A percentile compares a stretch with the other conserved stretches of the same genome.
Evolutionary conservation across 2,329 filamentous ascomycete species (phyloP).

Genomic region (Metarhizium album): DNA sequence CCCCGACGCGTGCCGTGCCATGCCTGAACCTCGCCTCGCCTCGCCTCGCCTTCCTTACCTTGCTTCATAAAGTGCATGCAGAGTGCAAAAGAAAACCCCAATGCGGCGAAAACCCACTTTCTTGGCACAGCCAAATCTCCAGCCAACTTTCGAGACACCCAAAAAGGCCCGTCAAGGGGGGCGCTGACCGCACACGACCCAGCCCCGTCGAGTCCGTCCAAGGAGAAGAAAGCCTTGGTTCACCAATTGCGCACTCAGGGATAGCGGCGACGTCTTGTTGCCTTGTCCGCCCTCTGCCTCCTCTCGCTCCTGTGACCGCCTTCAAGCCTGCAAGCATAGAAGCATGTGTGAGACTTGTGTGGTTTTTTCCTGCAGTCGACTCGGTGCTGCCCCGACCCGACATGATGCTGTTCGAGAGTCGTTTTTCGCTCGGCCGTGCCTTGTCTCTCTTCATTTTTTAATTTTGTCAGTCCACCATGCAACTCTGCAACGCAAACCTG

Average conservation of each 20-base stretch:
- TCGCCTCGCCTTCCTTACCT: too few relatives aligned
- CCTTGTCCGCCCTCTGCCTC: too few relatives aligned
- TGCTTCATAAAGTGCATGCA: constrained; percentile 3
- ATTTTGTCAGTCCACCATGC: too few relatives aligned
- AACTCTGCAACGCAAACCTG: not conserved
- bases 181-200: not conserved
- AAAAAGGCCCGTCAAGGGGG: not conserved
- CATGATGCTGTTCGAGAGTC: not conserved
- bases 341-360: not conserved
- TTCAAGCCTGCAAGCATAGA: not conserved
- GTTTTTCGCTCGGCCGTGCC: too few relatives aligned
- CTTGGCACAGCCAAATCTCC: not conserved
- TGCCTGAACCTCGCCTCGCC: too few relatives aligned
- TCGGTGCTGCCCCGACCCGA: not conserved
- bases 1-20: not conserved
- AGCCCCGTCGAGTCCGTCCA: not conserved
- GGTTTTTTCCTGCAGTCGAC: not conserved
- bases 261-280: not conserved
- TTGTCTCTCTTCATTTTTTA: too few relatives aligned
- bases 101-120: not conserved
- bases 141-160: too few relatives aligned
- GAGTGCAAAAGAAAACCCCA: not conserved
- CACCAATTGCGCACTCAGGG: not conserved
- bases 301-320: too few relatives aligned
- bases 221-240: not conserved